Evolutionary conservation across 2,329 filamentous ascomycete species (phyloP).

Genomic region (Aureobasidium sp.): DNA sequence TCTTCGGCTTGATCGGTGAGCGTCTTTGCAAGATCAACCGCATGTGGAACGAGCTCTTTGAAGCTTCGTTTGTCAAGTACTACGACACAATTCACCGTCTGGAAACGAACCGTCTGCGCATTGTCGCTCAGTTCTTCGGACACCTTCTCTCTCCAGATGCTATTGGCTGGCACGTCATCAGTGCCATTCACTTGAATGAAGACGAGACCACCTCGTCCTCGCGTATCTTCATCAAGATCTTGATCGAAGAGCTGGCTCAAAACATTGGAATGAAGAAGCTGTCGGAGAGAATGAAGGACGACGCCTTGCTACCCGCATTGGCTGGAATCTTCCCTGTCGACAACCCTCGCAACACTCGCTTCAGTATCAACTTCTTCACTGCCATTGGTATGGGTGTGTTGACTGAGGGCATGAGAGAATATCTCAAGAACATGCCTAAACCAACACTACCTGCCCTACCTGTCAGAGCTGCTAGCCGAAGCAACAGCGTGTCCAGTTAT

Average conservation of each 20-base stretch:
- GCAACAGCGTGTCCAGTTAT: conserved; percentile 65
- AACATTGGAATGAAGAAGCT: conserved; percentile 77
- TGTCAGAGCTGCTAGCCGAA: conserved; percentile 38
- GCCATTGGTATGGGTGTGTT: conserved; percentile 92
- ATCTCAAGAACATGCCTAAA: conserved; percentile 81
- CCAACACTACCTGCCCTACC: conserved; percentile 64
- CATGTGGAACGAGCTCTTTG: conserved; percentile 87
- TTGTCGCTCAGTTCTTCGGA: conserved; percentile 91
- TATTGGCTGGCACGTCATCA: conserved; percentile 85
- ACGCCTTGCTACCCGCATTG: conserved; percentile 67
- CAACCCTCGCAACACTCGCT: conserved; percentile 80
- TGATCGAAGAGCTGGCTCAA: conserved; percentile 87
- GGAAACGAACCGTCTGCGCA: conserved; percentile 89
- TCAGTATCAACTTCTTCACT: conserved; percentile 99
- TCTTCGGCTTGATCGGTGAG: conserved; percentile 90
- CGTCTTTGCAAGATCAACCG: conserved; percentile 93
- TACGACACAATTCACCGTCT: conserved; percentile 97
- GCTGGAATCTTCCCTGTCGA: conserved; percentile 85
- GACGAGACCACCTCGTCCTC: conserved; percentile 95
- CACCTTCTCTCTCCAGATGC: conserved; percentile 82
- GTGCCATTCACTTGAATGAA: conserved; percentile 80
- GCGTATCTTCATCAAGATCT: conserved; percentile 96
- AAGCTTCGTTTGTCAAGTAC: conserved; percentile 82
- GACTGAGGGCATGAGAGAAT: conserved; percentile 91
- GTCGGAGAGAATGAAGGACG: conserved; percentile 66